Base-by-base conservation (phyloP, 345 rosid genomes). In the Bruguiera gymnorhiza region DNA sequence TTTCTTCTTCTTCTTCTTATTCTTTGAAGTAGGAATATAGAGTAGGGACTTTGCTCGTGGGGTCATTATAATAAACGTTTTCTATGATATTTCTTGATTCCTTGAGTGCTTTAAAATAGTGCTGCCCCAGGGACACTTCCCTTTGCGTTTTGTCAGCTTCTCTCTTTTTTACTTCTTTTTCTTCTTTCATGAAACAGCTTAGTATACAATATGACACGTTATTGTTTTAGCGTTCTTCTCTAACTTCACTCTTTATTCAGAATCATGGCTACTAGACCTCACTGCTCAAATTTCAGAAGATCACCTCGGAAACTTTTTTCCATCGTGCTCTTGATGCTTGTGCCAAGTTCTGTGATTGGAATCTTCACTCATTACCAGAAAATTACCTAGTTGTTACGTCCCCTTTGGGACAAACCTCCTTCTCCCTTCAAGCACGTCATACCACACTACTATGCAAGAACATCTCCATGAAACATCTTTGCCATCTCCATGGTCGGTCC, bases 391-490 rank as follows among this genome's bases (percentile, higher is more conserved):
- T 66, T 94, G 31, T 81, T 92, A 68, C 90, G 96, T 4, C 97
- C 98, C 6, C 83, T 94, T 52, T 91, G 97, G 96, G 96, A 91
- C 83, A 82, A 79, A 13, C 93, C 97, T 2, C 96, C 96, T 57
- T 76, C 74, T 8, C 86, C 97, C 6, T 94, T 94, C 74, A 66
- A 67, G 52, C 87, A 72, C 43, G 68, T 94, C 36, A 70, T 89
- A 11, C 96, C 97, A 3, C 98, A 91, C 83, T 89, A 81, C 78
- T 89, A 94, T 69, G 96, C 97, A 97, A 94, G 71, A 94, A 92
- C 80, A 89, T 94, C 26, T 86, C 97, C 3, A 84, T 88, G 85
- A 84, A 82, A 43, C 92, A 85, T 77, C 92, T 88, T 32, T 91
- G 98, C 70, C 65, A 55, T 18, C 97, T 94, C 60, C 97, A 94